These are phyloP conservation scores for Malus sylvestris DNA, from an alignment of 306 rosid species.

Conservation along the genomic window DNA sequence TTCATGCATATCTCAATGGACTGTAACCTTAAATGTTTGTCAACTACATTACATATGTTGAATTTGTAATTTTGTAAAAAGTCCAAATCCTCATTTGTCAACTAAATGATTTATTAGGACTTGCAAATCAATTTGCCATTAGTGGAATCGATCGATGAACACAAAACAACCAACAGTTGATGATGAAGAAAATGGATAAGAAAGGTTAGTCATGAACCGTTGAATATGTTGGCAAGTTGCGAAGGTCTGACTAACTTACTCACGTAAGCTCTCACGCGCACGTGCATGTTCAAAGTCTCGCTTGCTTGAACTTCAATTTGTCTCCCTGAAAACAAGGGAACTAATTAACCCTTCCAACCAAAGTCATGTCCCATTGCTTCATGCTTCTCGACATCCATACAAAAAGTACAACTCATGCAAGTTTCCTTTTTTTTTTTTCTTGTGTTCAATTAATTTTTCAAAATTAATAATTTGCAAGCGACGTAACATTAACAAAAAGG, in stretches of 20 bases:
- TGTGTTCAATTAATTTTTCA: background rate
- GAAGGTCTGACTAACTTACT: background rate
- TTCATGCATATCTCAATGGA: no score
- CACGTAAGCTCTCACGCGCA: constrained; percentile 16
- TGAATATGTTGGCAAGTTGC: constrained; percentile 23
- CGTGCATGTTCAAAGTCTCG: constrained; percentile 15
- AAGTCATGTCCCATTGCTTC: constrained; percentile 6
- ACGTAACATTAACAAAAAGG: no score
- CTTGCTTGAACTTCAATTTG: constrained; percentile 2
- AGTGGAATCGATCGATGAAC: background rate
- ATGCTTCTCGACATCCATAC: background rate
- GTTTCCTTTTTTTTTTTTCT: background rate
- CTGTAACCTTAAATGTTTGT: no score
- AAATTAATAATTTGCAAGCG: background rate
- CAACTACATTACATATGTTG: no score
- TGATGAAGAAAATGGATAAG: background rate
- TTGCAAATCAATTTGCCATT: no score
- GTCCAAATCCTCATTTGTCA: no score
- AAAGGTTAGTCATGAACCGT: constrained; percentile 7
- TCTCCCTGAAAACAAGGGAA: constrained; percentile 9
- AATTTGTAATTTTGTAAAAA: no score
- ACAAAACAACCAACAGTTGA: background rate
- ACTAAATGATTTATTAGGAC: no score
- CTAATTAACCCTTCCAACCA: constrained; percentile 11
- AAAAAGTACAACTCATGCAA: background rate